Evolutionary conservation across 2,329 filamentous ascomycete genomes (phyloP).

Genomic region (Colletotrichum eremochloae): DNA sequence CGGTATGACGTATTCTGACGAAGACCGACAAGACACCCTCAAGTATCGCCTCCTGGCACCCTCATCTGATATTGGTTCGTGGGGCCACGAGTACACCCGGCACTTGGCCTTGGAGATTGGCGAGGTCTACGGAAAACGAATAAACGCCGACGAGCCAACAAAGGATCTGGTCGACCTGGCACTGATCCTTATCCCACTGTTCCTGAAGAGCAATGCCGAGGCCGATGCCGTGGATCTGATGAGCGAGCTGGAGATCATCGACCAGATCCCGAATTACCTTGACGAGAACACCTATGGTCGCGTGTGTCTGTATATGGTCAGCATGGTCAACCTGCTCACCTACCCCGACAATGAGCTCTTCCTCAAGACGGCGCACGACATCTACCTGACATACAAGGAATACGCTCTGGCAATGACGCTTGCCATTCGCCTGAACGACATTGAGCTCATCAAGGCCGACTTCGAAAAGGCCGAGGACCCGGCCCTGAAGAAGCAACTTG

Average conservation of each 20-base stretch:
- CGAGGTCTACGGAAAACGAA: constrained; percentile 89
- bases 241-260: constrained; percentile 97
- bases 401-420: constrained; percentile 93
- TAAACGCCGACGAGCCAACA: constrained; percentile 86
- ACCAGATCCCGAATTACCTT: constrained; percentile 87
- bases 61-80: constrained; percentile 92
- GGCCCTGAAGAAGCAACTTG: constrained; percentile 91
- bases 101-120: constrained; percentile 97
- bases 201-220: constrained; percentile 97
- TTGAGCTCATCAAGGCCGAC: constrained; percentile 83
- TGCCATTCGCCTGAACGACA: constrained; percentile 92
- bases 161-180: constrained; percentile 90
- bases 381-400: constrained; percentile 94
- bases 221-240: constrained; percentile 97
- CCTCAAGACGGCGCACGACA: constrained; percentile 90
- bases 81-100: constrained; percentile 98
- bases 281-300: constrained; percentile 94
- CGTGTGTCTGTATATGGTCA: constrained; percentile 98
- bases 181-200: constrained; percentile 88
- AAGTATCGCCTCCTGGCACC: constrained; percentile 94
- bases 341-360: constrained; percentile 98
- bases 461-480: constrained; percentile 85
- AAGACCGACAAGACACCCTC: constrained; percentile 94
- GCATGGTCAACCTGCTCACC: constrained; percentile 97
- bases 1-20: constrained; percentile 98